phyloP scores from a whole-genome alignment of 2,329 filamentous ascomycete genomes.

The Trichoderma atrobrunneum region DNA sequence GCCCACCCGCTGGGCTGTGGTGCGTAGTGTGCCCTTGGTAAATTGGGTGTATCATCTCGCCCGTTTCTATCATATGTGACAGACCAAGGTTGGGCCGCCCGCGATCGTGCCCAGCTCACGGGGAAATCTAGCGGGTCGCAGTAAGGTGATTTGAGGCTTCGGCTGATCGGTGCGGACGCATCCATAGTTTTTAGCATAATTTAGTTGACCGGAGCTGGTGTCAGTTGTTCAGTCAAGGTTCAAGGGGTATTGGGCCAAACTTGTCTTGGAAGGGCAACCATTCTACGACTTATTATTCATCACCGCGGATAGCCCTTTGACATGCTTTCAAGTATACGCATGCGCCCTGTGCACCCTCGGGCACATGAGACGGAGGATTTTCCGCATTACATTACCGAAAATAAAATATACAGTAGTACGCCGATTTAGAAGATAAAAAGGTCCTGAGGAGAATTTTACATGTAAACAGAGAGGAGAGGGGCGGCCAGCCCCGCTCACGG shows the following conservation, averaged over 20 bases:
- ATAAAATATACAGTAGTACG: not conserved
- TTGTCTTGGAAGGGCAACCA: not conserved
- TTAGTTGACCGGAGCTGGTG: not conserved
- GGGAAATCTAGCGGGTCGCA: constrained; percentile 10
- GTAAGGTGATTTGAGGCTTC: constrained; percentile 1
- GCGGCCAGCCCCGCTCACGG: not conserved
- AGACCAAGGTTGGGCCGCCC: not conserved
- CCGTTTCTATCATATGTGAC: constrained; percentile 11
- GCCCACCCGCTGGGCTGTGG: not conserved
- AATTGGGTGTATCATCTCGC: not conserved
- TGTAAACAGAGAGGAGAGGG: not conserved
- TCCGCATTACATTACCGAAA: not conserved
- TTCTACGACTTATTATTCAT: not conserved
- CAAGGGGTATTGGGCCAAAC: not conserved
- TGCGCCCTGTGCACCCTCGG: not conserved
- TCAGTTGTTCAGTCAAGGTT: not conserved
- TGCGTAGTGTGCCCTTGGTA: not conserved
- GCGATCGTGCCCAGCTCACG: constrained; percentile 16
- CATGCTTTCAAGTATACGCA: not conserved
- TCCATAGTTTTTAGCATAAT: not conserved
- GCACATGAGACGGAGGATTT: not conserved
- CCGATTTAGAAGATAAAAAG: not conserved
- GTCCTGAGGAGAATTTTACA: constrained; percentile 1
- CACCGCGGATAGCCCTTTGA: not conserved
- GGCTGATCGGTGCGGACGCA: constrained; percentile 2